These are phyloP conservation scores for Colletotrichum camelliae DNA, from an alignment of 2,329 filamentous ascomycete species.

Conservation along the genomic window DNA sequence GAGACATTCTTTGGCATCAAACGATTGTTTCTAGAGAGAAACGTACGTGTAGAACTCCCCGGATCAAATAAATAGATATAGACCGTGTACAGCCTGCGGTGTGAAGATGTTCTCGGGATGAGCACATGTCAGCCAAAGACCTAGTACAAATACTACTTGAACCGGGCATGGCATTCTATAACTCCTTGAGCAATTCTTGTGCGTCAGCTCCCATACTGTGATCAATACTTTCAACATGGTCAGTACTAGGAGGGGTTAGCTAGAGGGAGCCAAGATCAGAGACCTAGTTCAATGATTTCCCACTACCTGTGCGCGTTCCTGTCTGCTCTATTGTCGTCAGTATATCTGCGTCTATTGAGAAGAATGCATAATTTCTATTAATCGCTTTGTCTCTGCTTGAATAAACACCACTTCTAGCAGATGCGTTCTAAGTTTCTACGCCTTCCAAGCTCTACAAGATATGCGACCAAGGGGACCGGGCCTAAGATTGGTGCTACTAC, in stretches of 20 bases:
- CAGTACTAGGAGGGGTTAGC: not conserved
- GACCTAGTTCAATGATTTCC: not conserved
- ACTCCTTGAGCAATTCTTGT: not conserved
- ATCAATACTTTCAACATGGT: not conserved
- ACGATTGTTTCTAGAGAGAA: not conserved
- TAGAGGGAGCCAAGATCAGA: not conserved
- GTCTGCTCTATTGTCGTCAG: not conserved
- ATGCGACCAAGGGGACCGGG: not conserved
- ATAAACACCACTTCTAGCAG: fast-evolving
- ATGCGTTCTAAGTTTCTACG: not conserved
- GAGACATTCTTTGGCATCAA: no score
- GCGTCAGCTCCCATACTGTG: not conserved
- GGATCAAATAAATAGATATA: not conserved
- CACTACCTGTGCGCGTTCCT: not conserved
- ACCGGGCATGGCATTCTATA: no score
- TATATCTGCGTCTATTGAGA: not conserved
- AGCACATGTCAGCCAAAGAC: not conserved
- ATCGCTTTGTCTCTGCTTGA: fast-evolving
- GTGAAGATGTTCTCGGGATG: not conserved
- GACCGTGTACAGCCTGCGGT: not conserved
- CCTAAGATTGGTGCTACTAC: not conserved
- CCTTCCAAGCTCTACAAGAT: not conserved
- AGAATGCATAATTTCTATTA: not conserved
- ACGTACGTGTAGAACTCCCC: fast-evolving
- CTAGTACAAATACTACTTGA: no score